Conservation (phyloP, 371 early-diverging fungal genomes). For the Furculomyces boomerangus region DNA sequence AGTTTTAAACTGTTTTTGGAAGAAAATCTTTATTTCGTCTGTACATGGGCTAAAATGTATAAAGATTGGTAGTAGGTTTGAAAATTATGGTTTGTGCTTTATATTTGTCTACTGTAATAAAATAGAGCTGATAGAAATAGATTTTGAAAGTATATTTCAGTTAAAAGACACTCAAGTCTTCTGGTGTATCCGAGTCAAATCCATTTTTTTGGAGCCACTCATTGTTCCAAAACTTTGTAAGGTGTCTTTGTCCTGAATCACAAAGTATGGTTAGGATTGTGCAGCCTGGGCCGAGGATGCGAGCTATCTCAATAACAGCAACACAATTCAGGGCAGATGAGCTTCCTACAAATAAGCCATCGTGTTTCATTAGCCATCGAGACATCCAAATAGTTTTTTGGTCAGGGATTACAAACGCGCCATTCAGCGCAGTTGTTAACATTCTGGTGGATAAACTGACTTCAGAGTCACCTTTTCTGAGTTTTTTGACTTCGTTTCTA, state of each 20-base stretch:
- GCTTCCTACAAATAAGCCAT: conserved; percentile 82
- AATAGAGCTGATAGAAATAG: too few species aligned
- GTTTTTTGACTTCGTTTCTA: not conserved
- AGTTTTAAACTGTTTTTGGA: too few species aligned
- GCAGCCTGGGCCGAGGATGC: conserved; percentile 51
- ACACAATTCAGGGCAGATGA: conserved; percentile 87
- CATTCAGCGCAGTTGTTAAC: conserved; percentile 28
- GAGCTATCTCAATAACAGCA: conserved; percentile 59
- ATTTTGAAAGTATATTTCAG: too few species aligned
- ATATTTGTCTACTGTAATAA: too few species aligned
- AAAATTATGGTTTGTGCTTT: too few species aligned
- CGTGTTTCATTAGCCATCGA: conserved; percentile 58
- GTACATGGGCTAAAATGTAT: too few species aligned
- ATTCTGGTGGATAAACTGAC: too few species aligned
- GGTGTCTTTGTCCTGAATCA: conserved; percentile 66
- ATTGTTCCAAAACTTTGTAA: conserved; percentile 62
- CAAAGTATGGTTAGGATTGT: conserved; percentile 67
- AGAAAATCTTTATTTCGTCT: too few species aligned
- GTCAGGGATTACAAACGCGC: conserved; percentile 76
- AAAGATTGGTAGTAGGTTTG: too few species aligned
- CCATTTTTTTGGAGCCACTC: not conserved
- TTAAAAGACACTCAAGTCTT: too few species aligned
- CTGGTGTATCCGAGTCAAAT: not conserved
- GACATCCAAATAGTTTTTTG: conserved; percentile 84
- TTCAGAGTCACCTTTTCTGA: not conserved